Base-by-base conservation (phyloP, 2,329 filamentous ascomycete genomes). In the Colletotrichum melonis region DNA sequence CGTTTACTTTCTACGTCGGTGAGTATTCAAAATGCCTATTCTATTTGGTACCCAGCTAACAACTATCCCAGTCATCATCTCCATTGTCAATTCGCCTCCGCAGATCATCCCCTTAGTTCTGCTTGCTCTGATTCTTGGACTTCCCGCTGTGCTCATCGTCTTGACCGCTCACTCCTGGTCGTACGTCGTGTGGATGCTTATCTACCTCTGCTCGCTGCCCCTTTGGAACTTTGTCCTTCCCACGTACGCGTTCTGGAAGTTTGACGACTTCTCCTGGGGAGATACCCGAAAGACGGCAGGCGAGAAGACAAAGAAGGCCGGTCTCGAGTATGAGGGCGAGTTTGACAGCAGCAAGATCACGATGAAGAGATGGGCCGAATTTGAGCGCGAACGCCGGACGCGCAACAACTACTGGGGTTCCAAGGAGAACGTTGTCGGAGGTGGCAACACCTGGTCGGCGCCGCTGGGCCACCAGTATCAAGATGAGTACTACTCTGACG, bases 291-390 rank as follows among this genome's bases (percentile, higher is more conserved):
- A 98, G 90, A 98, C 96, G 54, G 94, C 92, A 0, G 95, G 95
- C 32, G 96, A 98, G 80, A 94, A 93, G 86, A 92, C 91, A 16
- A 95, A 96, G 87, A 97, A 96, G 85, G 94, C 90, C 2, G 94
- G 94, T 38, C 92, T 95, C 75, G 95, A 96, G 79, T 93, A 93
- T 75, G 95, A 98, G 83, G 97, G 97, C 76, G 97, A 98, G 83
- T 99, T 99, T 79, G 97, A 99, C 84, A 97, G 94, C 83, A 97
- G 93, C 84, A 97, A 98, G 90, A 99, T 99, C 81, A 98, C 96
- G 49, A 99, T 99, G 97, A 98, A 98, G 88, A 88, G 97, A 78
- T 99, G 97, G 97, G 93, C 92, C 75, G 97, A 99, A 84, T 99
- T 98, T 81, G 97, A 99, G 87, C 86, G 89, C 22, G 89, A 91